Evolutionary conservation across 192 early-diverging fungal genomes (phyloP).

Genomic region (Gigaspora rosea): DNA sequence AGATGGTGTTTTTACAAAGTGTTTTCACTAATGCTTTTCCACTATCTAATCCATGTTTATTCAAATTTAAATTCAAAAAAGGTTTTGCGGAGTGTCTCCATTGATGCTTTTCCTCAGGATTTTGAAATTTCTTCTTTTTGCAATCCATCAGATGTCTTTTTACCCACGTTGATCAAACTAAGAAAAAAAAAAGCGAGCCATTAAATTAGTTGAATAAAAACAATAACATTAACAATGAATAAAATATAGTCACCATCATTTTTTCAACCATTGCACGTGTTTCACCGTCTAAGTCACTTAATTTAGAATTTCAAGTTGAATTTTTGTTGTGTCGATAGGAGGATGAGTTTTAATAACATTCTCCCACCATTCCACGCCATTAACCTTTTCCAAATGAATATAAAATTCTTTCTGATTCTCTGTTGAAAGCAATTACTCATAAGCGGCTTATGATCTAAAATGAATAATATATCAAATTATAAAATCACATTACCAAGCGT

Average conservation of each 20-base stretch:
- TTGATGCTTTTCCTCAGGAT: too few relatives aligned
- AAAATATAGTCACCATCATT: constrained; percentile 76
- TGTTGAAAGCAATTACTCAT: not conserved
- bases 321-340: constrained; percentile 85
- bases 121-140: constrained; percentile 76
- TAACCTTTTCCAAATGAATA: constrained; percentile 84
- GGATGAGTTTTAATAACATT: constrained; percentile 80
- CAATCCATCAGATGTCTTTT: constrained; percentile 76
- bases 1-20: too few relatives aligned
- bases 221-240: not conserved
- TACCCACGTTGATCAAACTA: constrained; percentile 85
- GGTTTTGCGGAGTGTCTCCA: too few relatives aligned
- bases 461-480: not conserved
- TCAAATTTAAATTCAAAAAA: too few relatives aligned
- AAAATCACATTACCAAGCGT: constrained; percentile 54
- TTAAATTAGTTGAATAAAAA: constrained; percentile 9
- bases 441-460: too few relatives aligned
- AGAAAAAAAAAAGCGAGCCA: constrained; percentile 2
- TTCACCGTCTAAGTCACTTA: constrained; percentile 86
- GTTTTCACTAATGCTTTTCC: too few relatives aligned
- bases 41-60: too few relatives aligned
- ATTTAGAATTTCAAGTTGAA: constrained; percentile 85
- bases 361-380: constrained; percentile 87
- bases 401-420: too few relatives aligned
- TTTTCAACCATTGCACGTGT: constrained; percentile 92